Base-by-base conservation (phyloP, 2,329 filamentous ascomycete species). In the Mycocentrospora acerina region DNA sequence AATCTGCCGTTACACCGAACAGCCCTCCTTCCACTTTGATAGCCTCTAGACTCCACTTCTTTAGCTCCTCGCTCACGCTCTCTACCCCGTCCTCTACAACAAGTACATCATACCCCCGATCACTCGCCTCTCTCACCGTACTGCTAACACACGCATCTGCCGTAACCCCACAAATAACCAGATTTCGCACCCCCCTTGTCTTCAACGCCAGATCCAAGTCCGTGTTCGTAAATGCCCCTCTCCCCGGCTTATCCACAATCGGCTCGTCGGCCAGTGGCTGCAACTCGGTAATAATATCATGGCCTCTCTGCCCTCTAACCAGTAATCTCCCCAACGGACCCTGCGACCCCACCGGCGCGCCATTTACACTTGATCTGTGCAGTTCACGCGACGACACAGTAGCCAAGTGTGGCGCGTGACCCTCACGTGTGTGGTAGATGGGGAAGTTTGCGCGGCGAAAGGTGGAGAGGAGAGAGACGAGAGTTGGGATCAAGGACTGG, bases 251-350 rank as follows among this genome's bases (percentile, higher is more conserved):
- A 57, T 80, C 77, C 29, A 80, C 72, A 7, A 79, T 66, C 0
- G 73, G 68, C 48, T 80, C 77, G 2, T 64, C 36, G 2, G 62
- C 59, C 12, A 72, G 37, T 11, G 76, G 77, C 40, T 71, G 71
- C 22, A 80, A 59, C 48, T 82, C 78, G 7, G 71, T 63, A 13
- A 82, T 71, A 19, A 75, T 80, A 31, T 77, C 78, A 52, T 82
- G 79, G 1, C 80, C 80, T 15, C 66, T 53, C 50, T 82, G 76
- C 1, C 80, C 80, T 14, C 79, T 74, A 16, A 83, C 67, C 4
- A 83, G 63, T 2, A 82, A 69, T n/a, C 75, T 73, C 1, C 80
- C 80, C 29, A 82, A 59, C 1, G 79, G 79, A 0, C 80, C 79
- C 11, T 45, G 60, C 9, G 73, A 71, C 3, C 71, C 74, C 30